Evolutionary conservation across 2,329 filamentous ascomycete genomes (phyloP), one percentile per base, ranked within the genome.

Genomic region (Trichoderma sp.): DNA sequence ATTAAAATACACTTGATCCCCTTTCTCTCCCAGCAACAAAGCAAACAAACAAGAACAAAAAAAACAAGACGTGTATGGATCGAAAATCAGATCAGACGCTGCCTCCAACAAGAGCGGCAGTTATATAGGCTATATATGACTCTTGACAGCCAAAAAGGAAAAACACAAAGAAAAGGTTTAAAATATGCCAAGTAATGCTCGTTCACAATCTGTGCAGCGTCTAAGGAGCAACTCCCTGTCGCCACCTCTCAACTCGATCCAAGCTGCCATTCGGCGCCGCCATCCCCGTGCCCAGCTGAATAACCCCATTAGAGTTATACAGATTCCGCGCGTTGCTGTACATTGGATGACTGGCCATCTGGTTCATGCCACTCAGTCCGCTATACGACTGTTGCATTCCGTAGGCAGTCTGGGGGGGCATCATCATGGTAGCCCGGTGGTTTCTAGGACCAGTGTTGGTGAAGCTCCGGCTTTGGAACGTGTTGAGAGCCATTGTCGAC

Each of bases 201-300:
- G 4, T 27, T 27, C 27, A 27, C 27, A 27, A 27, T 27, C 13
- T 5, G 14, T 29, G 49, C 16, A 19, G 16, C 13, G 19, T 19
- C 11, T 29, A 81, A 19, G 78, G 79, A 68, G 76, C 75, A 21
- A 83, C 78, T 60, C 81, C 76, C 65, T 82, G 81, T 55, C 82
- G 77, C 82, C 82, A 83, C 66, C 80, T 77, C 70, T 83, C 81
- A 7, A 82, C 80, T 43, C 79, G 77, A 59, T 81, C 80, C 71
- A 77, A 71, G 3, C 77, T 74, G 29, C 70, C 75, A 8, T 69
- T 61, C n/a, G 73, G 74, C 14, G 74, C 70, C 7, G 73, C 74
- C 73, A 75, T 74, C 24, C 70, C 72, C 62, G 72, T 68, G 61
- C 73, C 73, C 5, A 73, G 74, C 55, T 75, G 73, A 69, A 77